Evolutionary conservation across 2,329 filamentous ascomycete species (phyloP).

Genomic region (Phialophora verrucosa): DNA sequence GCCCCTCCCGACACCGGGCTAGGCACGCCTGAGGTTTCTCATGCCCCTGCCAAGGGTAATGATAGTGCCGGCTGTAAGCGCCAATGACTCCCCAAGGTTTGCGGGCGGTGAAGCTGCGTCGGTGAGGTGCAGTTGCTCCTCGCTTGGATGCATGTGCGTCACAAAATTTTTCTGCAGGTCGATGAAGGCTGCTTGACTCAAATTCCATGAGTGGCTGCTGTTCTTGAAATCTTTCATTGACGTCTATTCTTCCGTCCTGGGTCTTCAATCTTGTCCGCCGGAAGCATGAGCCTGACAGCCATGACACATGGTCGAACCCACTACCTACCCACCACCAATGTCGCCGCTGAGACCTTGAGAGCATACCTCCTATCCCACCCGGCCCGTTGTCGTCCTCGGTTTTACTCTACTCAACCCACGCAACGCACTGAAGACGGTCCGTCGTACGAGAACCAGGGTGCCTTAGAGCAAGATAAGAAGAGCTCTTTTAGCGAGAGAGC

Average conservation of each 20-base stretch:
- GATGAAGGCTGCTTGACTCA: background rate
- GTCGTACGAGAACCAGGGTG: slow-evolving; percentile 22
- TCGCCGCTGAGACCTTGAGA: slow-evolving; percentile 31
- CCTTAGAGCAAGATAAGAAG: slow-evolving; percentile 10
- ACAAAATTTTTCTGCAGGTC: slow-evolving; percentile 14
- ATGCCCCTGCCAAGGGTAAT: background rate
- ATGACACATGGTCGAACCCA: slow-evolving; percentile 39
- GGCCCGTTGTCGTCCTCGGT: slow-evolving; percentile 14
- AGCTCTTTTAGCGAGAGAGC: slow-evolving; percentile 46
- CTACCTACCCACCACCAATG: slow-evolving; percentile 41
- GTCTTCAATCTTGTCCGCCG: slow-evolving; percentile 22
- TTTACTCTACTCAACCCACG: slow-evolving; percentile 31
- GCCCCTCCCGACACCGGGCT: slow-evolving; percentile 4
- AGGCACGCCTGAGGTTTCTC: background rate
- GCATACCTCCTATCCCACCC: slow-evolving; percentile 18
- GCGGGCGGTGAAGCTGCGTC: slow-evolving; percentile 12
- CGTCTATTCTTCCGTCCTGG: background rate
- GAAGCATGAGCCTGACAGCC: slow-evolving; percentile 47
- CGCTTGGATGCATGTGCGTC: slow-evolving; percentile 7
- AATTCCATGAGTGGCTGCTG: background rate
- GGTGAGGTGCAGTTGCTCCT: background rate
- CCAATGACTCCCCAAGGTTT: slow-evolving; percentile 1
- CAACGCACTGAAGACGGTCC: slow-evolving; percentile 37
- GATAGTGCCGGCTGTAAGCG: background rate
- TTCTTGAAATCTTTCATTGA: background rate